Percentiles rank a stretch among this genome's conserved stretches.
Conservation (phyloP, 192 early-diverging fungal species). For the Gonapodya sp. region DNA sequence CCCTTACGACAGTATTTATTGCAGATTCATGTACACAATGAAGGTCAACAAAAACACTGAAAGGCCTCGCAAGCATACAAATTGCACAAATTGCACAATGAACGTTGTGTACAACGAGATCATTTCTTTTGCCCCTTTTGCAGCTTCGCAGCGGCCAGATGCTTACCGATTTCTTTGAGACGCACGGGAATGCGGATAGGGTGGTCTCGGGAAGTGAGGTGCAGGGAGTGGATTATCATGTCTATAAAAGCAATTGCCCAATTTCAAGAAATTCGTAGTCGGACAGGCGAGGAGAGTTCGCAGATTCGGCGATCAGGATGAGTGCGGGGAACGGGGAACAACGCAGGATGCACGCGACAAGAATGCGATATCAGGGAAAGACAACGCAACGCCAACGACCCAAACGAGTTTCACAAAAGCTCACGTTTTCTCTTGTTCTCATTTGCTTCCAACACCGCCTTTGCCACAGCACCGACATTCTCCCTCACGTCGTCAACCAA, state of each 20-base stretch:
- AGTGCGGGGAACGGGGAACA: too few species aligned
- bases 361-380: neutral
- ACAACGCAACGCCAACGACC: neutral
- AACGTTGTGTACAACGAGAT: too few species aligned
- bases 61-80: too few species aligned
- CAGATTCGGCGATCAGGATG: too few species aligned
- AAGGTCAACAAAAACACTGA: too few species aligned
- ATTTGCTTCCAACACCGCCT: slow-evolving; percentile 3
- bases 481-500: neutral
- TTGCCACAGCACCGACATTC: neutral
- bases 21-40: too few species aligned
- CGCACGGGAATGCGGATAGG: neutral
- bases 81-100: too few species aligned
- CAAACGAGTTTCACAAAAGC: neutral
- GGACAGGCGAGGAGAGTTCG: too few species aligned
- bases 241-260: too few species aligned
- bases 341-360: too few species aligned
- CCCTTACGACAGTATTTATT: too few species aligned
- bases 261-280: too few species aligned
- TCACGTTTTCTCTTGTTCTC: slow-evolving; percentile 1
- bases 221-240: neutral
- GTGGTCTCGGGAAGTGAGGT: neutral
- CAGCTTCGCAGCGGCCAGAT: neutral
- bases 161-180: neutral
- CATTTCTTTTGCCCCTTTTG: neutral